A percentile compares a stretch with the other conserved stretches of the same genome.
These are phyloP conservation scores for Oryza longistaminata DNA, from an alignment of 176 grass and related monocot genomes.

Conservation along the genomic window DNA sequence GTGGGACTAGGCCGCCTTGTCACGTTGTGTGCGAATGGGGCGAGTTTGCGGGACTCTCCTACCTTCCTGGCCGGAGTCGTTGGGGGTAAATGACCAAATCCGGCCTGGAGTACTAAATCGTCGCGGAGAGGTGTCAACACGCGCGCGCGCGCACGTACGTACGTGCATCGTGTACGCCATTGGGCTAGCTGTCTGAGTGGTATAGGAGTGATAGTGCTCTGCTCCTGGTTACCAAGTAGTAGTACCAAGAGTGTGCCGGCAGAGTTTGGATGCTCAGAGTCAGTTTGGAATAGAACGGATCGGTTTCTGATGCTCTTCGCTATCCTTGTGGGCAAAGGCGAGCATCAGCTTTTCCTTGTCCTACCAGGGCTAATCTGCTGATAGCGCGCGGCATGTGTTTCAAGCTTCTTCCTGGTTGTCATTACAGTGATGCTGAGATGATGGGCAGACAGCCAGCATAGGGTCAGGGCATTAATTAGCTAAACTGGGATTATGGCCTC, in stretches of 20 bases:
- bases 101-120: background rate
- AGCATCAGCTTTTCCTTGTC: background rate
- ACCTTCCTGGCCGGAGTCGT: conserved; percentile 12
- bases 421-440: background rate
- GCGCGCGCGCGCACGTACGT: background rate
- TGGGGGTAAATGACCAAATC: background rate
- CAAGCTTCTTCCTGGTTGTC: background rate
- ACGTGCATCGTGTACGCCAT: conserved; percentile 7
- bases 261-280: background rate
- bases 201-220: background rate
- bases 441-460: background rate
- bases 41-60: background rate
- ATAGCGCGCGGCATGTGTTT: background rate
- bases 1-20: background rate
- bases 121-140: background rate
- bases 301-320: background rate
- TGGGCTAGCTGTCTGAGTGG: background rate
- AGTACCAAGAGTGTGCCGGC: background rate
- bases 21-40: background rate
- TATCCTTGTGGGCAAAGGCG: background rate
- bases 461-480: background rate
- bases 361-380: background rate
- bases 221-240: background rate
- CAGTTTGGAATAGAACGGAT: background rate
- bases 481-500: background rate